phyloP scores from a whole-genome alignment of 2,329 filamentous ascomycete species.

The Elsinoe perseae region DNA sequence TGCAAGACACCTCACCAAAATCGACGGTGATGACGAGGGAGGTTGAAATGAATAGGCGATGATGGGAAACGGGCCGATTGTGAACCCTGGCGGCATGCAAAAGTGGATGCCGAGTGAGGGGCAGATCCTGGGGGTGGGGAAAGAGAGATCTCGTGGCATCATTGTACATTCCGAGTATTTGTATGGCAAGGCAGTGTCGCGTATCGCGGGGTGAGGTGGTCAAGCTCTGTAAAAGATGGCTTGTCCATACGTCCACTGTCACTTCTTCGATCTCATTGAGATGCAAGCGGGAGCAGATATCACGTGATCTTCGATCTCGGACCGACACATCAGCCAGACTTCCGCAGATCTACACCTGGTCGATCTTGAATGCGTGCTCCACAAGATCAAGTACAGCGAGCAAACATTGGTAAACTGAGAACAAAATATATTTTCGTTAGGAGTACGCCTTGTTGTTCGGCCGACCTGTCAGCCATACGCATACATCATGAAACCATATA shows the following conservation, averaged over 20 bases:
- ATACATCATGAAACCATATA: constrained; percentile 11
- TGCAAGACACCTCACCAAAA: constrained; percentile 3
- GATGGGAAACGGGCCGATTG: not conserved
- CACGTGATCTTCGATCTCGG: not conserved
- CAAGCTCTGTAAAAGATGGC: too few relatives aligned
- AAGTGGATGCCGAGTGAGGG: not conserved
- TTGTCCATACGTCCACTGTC: too few relatives aligned
- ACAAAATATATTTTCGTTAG: not conserved
- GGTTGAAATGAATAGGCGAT: not conserved
- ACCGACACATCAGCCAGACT: not conserved
- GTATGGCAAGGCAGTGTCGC: not conserved
- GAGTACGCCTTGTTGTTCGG: not conserved
- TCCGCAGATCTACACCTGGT: not conserved
- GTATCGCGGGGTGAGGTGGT: not conserved
- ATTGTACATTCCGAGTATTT: not conserved
- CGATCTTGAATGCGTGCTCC: too few relatives aligned
- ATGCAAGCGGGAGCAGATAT: too few relatives aligned
- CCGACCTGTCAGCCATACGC: constrained; percentile 7
- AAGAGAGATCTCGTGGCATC: not conserved
- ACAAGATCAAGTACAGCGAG: too few relatives aligned
- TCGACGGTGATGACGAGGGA: not conserved
- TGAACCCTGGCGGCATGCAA: not conserved
- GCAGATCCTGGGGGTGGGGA: not conserved
- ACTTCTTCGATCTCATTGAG: too few relatives aligned
- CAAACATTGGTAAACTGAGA: not conserved